Percentiles rank a stretch among this genome's conserved stretches.
These are phyloP conservation scores for Tulasnella sp. DNA, from an alignment of 768 basidiomycete genomes.

Conservation along the genomic window DNA sequence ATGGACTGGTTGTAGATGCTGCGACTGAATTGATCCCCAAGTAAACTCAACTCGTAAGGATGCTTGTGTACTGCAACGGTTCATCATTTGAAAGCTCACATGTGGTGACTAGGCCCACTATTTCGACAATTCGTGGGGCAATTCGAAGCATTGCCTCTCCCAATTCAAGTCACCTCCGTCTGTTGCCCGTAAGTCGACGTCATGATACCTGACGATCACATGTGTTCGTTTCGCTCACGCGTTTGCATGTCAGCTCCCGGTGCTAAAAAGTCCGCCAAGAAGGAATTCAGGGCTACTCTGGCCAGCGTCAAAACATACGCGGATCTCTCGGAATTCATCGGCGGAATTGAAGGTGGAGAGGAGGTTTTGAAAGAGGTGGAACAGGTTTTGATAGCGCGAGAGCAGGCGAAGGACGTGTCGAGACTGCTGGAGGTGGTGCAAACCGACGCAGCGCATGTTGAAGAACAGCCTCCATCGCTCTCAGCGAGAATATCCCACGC, in stretches of 20 bases:
- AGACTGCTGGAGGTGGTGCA: too few relatives aligned
- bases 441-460: too few relatives aligned
- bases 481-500: neutral
- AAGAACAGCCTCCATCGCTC: too few relatives aligned
- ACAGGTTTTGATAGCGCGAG: neutral
- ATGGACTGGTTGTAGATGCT: conserved; percentile 61
- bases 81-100: neutral
- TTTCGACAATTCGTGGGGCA: conserved; percentile 71
- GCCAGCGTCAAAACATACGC: conserved; percentile 56
- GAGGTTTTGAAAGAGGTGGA: conserved; percentile 15
- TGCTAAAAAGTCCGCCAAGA: conserved; percentile 57
- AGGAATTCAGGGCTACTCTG: conserved; percentile 50
- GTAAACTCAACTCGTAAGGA: conserved; percentile 58
- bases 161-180: conserved; percentile 66
- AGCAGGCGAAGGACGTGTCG: neutral
- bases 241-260: conserved; percentile 10
- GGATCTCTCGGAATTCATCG: conserved; percentile 17
- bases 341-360: conserved; percentile 22
- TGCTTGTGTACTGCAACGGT: conserved; percentile 30
- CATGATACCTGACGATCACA: conserved; percentile 34
- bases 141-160: conserved; percentile 81
- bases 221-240: conserved; percentile 24
- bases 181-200: conserved; percentile 18
- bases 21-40: conserved; percentile 64
- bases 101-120: too few relatives aligned